Conservation (phyloP, 768 basidiomycete species). For the Phlebiopsis gigantea region DNA sequence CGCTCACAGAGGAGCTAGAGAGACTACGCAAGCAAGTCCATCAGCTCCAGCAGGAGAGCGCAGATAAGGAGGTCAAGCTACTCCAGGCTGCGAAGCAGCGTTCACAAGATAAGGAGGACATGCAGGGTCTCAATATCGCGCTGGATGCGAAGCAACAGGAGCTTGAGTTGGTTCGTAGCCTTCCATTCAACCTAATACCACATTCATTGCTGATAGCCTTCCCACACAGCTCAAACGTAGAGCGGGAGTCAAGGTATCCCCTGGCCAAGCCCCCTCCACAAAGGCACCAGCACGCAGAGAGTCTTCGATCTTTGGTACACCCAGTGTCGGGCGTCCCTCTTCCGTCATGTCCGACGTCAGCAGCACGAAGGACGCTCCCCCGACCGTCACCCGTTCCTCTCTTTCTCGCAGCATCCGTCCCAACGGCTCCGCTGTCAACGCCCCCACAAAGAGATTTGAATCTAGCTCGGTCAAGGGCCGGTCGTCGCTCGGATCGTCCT, state of each 20-base stretch:
- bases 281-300: conserved; percentile 41
- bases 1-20: conserved; percentile 41
- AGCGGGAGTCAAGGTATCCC: conserved; percentile 49
- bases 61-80: conserved; percentile 79
- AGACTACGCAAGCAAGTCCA: conserved; percentile 58
- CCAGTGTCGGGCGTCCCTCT: conserved; percentile 45
- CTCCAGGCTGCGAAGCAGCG: conserved; percentile 65
- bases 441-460: conserved; percentile 16
- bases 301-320: conserved; percentile 53
- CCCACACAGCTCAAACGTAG: conserved; percentile 50
- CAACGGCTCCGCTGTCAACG: conserved; percentile 27
- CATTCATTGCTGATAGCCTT: neutral
- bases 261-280: conserved; percentile 42
- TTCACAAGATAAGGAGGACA: conserved; percentile 67
- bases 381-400: conserved; percentile 31
- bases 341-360: conserved; percentile 52
- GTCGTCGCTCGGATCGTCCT: conserved; percentile 3
- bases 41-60: conserved; percentile 72
- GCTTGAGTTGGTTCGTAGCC: conserved; percentile 67
- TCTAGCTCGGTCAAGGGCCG: conserved; percentile 33
- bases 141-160: conserved; percentile 94
- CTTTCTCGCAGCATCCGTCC: conserved; percentile 48
- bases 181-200: neutral
- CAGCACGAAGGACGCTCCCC: conserved; percentile 30
- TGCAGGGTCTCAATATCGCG: conserved; percentile 83